Evolutionary conservation across 495 filamentous ascomycete genomes (phyloP).

Genomic region (Xylaria palmicola): DNA sequence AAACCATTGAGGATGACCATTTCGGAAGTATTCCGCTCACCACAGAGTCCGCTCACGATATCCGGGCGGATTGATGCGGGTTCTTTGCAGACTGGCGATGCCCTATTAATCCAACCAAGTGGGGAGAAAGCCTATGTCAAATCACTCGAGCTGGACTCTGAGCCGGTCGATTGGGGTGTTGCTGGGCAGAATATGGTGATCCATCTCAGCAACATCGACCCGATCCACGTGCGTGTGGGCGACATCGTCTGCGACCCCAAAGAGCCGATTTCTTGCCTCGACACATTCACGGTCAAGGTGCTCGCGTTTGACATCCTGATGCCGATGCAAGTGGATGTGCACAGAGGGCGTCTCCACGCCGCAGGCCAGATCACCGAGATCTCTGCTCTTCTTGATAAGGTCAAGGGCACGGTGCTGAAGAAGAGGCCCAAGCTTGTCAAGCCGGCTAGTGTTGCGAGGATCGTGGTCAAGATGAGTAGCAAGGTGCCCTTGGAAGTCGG

Average conservation of each 20-base stretch:
- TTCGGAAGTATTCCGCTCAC: conserved; percentile 60
- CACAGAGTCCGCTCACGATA: conserved; percentile 80
- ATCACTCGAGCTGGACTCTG: conserved; percentile 70
- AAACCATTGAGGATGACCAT: conserved; percentile 85
- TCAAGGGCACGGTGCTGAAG: conserved; percentile 65
- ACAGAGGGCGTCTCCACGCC: conserved; percentile 77
- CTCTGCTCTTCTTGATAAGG: conserved; percentile 72
- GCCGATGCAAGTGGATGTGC: conserved; percentile 86
- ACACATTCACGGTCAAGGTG: conserved; percentile 74
- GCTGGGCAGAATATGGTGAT: conserved; percentile 86
- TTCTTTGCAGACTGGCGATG: conserved; percentile 78
- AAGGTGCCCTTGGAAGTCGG: conserved; percentile 78
- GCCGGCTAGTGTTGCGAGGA: conserved; percentile 64
- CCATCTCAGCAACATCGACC: conserved; percentile 82
- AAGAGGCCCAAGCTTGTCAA: conserved; percentile 82
- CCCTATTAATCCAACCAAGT: conserved; percentile 73
- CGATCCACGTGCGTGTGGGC: conserved; percentile 73
- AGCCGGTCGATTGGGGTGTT: conserved; percentile 84
- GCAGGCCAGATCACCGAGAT: conserved; percentile 71
- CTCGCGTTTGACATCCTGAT: conserved; percentile 85
- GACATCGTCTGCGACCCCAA: conserved; percentile 77
- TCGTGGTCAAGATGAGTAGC: conserved; percentile 69
- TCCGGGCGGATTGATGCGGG: conserved; percentile 86
- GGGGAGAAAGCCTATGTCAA: conserved; percentile 76
- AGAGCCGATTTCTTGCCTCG: conserved; percentile 65